Base-by-base conservation (phyloP, 2,329 filamentous ascomycete species). In the Talaromyces sp. region DNA sequence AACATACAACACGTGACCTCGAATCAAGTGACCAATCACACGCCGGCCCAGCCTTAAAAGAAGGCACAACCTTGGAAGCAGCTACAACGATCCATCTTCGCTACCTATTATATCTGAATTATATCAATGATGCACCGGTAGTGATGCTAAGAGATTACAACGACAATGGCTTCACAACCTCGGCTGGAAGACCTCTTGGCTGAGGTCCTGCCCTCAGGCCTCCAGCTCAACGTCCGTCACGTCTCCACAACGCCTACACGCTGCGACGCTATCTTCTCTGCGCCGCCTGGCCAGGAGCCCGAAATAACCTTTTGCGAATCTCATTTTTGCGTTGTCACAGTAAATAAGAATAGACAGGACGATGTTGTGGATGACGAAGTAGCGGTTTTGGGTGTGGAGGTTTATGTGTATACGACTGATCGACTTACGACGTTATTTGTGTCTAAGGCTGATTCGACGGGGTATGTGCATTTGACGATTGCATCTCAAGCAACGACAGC, bases 371-470 rank as follows among this genome's bases (percentile, higher is more conserved):
- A 71, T 39, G 71, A 79, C 22, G 83, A 87, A 67, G 83, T 96
- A 1, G 79, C 97, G 7, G 84, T 94, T 9, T 88, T 96, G 65
- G 94, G 90, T 16, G 84, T 99, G 68, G 95, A 99, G 75, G 83
- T 97, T 60, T 84, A 95, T 71, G 85, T 99, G 66, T 99, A 96
- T 78, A 90, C 88, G 0, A 97, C 93, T 0, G 85, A 86, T 54
- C 85, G 86, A 70, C 85, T 92, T 27, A 96, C 90, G 1, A 97
- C 91, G 3, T 85, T 98, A 62, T 99, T 99, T 75, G 90, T 99
- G 27, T 94, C 93, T 68, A 99, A 99, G 78, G 95, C 95, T 58
- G 95, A 99, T 79, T 97, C 95, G 10, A 97, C 94, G 0, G 95
- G 96, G 27, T 96, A 92, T 74, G 80, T 97, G 10, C 82, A 88